These are phyloP conservation scores for Moricandia moricandioides DNA, from an alignment of 345 rosid species.

Conservation along the genomic window DNA sequence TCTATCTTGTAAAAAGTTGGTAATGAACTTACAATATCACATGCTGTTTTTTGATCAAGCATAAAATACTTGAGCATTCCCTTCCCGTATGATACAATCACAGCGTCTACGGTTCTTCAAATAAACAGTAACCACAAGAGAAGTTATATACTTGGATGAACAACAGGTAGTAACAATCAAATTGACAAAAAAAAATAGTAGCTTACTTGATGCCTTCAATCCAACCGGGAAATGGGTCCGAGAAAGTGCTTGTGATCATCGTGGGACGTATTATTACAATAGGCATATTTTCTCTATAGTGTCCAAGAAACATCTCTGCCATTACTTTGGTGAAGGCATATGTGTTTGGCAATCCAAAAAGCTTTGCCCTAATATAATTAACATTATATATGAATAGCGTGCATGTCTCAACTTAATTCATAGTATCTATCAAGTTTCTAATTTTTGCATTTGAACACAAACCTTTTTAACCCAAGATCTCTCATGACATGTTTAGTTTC, in stretches of 20 bases:
- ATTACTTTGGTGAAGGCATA: not conserved
- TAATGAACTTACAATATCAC: slow-evolving; percentile 47
- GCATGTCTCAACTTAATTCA: not conserved
- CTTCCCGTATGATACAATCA: slow-evolving; percentile 36
- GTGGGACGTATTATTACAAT: slow-evolving; percentile 66
- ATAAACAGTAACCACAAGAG: not conserved
- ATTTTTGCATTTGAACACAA: not conserved
- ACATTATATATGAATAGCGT: not conserved
- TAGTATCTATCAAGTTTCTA: slow-evolving; percentile 31
- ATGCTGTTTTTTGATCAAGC: slow-evolving; percentile 9
- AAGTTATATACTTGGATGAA: not conserved
- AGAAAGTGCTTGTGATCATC: slow-evolving; percentile 69
- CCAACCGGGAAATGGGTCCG: slow-evolving; percentile 86
- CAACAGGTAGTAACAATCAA: not conserved
- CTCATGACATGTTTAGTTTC: slow-evolving; percentile 1
- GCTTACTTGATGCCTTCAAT: slow-evolving; percentile 66
- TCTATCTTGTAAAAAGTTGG: not conserved
- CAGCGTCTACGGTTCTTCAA: slow-evolving; percentile 55
- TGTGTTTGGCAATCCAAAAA: not conserved
- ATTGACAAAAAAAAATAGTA: not conserved
- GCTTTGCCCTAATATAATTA: slow-evolving; percentile 59
- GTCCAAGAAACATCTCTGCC: slow-evolving; percentile 68
- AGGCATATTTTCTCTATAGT: slow-evolving; percentile 45
- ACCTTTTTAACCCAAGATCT: slow-evolving; percentile 23
- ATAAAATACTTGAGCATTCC: slow-evolving; percentile 43